A percentile compares a stretch with the other conserved stretches of the same genome.
Conservation (phyloP, 352 stramenopile genomes). For the Pythium dissimile region DNA sequence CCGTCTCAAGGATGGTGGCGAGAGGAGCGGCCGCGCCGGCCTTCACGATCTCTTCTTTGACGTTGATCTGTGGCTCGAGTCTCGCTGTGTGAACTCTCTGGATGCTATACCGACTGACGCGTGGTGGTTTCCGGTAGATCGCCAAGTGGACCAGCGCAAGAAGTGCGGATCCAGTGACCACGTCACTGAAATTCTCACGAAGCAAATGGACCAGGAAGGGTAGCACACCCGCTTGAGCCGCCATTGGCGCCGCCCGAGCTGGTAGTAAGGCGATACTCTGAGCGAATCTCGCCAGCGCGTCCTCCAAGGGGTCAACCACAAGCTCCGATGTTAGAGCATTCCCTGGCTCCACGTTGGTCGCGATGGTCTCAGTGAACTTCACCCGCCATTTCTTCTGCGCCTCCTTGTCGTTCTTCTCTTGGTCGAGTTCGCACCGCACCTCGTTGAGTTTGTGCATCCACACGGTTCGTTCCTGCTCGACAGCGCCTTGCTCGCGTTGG, state of each 20-base stretch:
- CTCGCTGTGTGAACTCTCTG: background rate
- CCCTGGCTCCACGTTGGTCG: background rate
- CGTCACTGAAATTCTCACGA: constrained; percentile 45
- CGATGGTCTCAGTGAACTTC: constrained; percentile 31
- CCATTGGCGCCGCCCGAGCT: constrained; percentile 33
- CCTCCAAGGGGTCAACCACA: constrained; percentile 32
- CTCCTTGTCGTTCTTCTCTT: constrained; percentile 70
- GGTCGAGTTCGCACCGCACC: constrained; percentile 44
- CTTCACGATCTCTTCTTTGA: constrained; percentile 70
- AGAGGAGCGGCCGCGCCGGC: constrained; percentile 43
- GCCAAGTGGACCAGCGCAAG: constrained; percentile 65
- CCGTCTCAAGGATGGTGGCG: constrained; percentile 43
- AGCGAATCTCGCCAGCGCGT: constrained; percentile 66
- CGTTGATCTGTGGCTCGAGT: constrained; percentile 9
- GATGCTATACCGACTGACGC: constrained; percentile 15
- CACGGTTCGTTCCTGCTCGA: constrained; percentile 40
- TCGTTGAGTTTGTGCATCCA: constrained; percentile 39
- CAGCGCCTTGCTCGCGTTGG: constrained; percentile 38
- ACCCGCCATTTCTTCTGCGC: constrained; percentile 56
- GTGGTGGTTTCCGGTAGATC: constrained; percentile 44
- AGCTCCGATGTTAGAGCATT: no score
- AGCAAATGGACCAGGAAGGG: constrained; percentile 62
- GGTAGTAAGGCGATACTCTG: constrained; percentile 69
- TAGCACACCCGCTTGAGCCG: constrained; percentile 51
- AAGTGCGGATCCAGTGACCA: constrained; percentile 62